Conservation (phyloP, 768 basidiomycete genomes). For the Amanita rimosa region DNA sequence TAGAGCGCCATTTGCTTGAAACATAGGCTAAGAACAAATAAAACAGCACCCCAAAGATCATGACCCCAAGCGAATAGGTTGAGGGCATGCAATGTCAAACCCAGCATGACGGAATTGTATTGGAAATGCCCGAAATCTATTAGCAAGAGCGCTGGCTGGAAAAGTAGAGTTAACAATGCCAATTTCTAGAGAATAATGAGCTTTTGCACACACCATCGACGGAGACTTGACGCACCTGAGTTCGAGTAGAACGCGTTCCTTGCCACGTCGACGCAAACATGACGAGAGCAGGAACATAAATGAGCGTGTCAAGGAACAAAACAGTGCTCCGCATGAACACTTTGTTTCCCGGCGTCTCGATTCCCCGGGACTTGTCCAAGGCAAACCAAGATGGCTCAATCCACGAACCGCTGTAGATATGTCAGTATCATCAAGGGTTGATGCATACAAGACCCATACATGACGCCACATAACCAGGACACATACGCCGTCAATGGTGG, state of each 20-base stretch:
- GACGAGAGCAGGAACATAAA: conserved; percentile 68
- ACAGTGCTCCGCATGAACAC: conserved; percentile 78
- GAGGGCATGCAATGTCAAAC: conserved; percentile 58
- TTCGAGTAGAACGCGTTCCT: conserved; percentile 57
- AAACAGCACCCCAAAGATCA: conserved; percentile 68
- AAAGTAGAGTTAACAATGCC: conserved; percentile 58
- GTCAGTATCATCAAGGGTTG: not conserved
- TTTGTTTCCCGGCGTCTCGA: conserved; percentile 55
- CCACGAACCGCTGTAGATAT: conserved; percentile 19
- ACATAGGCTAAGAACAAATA: conserved; percentile 74
- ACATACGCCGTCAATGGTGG: conserved; percentile 88
- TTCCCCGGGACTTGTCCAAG: conserved; percentile 56
- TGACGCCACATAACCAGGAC: conserved; percentile 70
- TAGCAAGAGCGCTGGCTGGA: conserved; percentile 76
- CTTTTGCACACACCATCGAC: not conserved
- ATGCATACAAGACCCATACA: conserved; percentile 33
- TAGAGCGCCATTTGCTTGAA: conserved; percentile 98
- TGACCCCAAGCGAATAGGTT: conserved; percentile 56
- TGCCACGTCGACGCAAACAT: conserved; percentile 60
- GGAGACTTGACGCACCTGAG: conserved; percentile 43
- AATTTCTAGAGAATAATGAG: conserved; percentile 34
- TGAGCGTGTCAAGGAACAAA: conserved; percentile 48
- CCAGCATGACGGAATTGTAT: conserved; percentile 92
- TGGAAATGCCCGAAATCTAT: conserved; percentile 94
- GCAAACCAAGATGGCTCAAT: conserved; percentile 61